Conservation (phyloP, 495 filamentous ascomycete species). For the Aspergillus haitiensis region DNA sequence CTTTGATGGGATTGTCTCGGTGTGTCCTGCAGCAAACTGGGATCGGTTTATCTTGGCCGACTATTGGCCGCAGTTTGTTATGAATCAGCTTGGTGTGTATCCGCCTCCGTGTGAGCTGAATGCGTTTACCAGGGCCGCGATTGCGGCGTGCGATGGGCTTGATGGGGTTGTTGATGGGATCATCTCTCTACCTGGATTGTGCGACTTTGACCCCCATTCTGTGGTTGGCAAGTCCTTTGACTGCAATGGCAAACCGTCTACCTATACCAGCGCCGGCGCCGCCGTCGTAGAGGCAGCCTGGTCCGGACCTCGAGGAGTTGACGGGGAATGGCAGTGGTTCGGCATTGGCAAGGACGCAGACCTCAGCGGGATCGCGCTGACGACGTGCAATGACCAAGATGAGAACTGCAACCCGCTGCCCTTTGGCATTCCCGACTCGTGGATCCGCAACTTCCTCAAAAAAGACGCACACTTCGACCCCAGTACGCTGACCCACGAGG, state of each 20-base stretch:
- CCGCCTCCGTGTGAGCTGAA: slow-evolving; percentile 1
- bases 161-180: slow-evolving; percentile 2
- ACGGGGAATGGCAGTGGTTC: no score
- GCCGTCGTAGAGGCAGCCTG: no score
- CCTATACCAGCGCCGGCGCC: no score
- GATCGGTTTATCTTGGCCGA: neutral
- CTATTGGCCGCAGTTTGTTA: neutral
- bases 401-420: no score
- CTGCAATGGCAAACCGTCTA: neutral
- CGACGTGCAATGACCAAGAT: no score
- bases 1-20: slow-evolving; percentile 60
- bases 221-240: neutral
- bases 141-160: neutral
- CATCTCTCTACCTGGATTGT: neutral
- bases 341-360: no score
- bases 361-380: neutral
- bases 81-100: neutral
- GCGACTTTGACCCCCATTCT: neutral
- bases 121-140: neutral
- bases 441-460: slow-evolving; percentile 43
- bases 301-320: no score
- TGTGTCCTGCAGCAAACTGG: slow-evolving; percentile 36
- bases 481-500: slow-evolving; percentile 24
- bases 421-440: neutral
- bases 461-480: slow-evolving; percentile 40